Conservation (phyloP, 768 basidiomycete species). For the Lactarius quietus region DNA sequence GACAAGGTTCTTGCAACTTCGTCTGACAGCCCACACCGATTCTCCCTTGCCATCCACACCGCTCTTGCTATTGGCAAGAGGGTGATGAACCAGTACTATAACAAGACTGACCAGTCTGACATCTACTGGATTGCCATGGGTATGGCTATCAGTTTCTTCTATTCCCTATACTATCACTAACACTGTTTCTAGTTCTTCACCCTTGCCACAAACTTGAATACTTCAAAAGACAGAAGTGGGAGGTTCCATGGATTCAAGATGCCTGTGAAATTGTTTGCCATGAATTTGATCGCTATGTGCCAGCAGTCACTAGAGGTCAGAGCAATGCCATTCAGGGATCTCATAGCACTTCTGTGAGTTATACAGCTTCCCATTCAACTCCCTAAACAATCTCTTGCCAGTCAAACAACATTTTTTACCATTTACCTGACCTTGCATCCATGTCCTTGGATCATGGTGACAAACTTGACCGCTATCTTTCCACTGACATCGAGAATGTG, state of each 20-base stretch:
- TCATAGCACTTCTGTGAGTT: too few species aligned
- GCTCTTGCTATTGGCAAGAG: constrained; percentile 24
- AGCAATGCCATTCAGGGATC: too few species aligned
- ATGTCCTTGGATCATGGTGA: not conserved
- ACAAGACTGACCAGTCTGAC: constrained; percentile 27
- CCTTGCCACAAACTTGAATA: not conserved
- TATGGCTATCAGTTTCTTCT: not conserved
- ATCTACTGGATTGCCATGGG: constrained; percentile 26
- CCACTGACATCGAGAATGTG: not conserved
- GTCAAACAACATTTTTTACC: not conserved
- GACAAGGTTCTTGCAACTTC: not conserved
- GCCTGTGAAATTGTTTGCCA: not conserved
- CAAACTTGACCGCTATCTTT: not conserved
- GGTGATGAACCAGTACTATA: constrained; percentile 31
- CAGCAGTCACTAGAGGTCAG: rapidly evolving
- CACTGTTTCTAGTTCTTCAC: not conserved
- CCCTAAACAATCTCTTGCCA: too few species aligned
- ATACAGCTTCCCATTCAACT: too few species aligned
- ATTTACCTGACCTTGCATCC: not conserved
- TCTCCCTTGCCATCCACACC: not conserved
- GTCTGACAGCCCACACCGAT: constrained; percentile 9
- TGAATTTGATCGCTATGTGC: not conserved
- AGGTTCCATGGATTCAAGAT: not conserved
- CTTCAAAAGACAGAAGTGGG: not conserved
- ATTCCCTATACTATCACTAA: not conserved